Evolutionary conservation across 768 basidiomycete genomes (phyloP), one percentile per base, ranked within the genome.

Genomic region (Tylopilus rubrobrunneus): DNA sequence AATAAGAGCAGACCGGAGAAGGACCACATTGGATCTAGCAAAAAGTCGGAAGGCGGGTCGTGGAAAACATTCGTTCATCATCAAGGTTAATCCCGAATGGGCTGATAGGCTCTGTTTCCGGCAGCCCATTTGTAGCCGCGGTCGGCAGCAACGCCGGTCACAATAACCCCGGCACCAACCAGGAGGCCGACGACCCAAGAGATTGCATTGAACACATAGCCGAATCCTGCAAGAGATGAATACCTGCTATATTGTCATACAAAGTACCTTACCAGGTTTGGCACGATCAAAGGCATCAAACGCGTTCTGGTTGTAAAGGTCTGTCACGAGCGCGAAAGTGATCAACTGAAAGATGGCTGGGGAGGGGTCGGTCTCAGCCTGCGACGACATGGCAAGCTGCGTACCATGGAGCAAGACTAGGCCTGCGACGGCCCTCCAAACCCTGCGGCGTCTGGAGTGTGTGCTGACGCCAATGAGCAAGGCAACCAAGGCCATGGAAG

Each of bases 401-500:
- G 7, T 39, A 85, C 87, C 79, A 62, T 87, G 83, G 19, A 89
- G 61, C 15, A 81, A 67, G 12, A 87, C 73, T 10, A 91, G 67
- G 15, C 80, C 81, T 8, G 86, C 86, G 1, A 86, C 84, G 1
- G 81, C 84, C 64, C 79, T 82, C 89, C 89, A 91, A 31, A 89
- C 84, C 58, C 89, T 80, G 53, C 87, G 75, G 58, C 89, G 76
- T 48, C 88, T 76, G 15, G 87, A 87, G 62, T 82, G 82, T 0
- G 89, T 89, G 62, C 79, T 87, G 19, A 88, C 76, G 4, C 89
- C 88, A 53, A 90, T 75, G 40, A 84, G 62, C 45, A 91, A 75
- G 8, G 86, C 73, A 1, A 76, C 62, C 36, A 87, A 69, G 4
- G 86, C 80, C 27, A 83, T 70, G 45, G 73, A 76, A 8, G 79